Percentiles rank a stretch among this genome's conserved stretches.
Evolutionary conservation across 352 stramenopile genomes (phyloP).

Genomic region (Phytophthora megakarya): DNA sequence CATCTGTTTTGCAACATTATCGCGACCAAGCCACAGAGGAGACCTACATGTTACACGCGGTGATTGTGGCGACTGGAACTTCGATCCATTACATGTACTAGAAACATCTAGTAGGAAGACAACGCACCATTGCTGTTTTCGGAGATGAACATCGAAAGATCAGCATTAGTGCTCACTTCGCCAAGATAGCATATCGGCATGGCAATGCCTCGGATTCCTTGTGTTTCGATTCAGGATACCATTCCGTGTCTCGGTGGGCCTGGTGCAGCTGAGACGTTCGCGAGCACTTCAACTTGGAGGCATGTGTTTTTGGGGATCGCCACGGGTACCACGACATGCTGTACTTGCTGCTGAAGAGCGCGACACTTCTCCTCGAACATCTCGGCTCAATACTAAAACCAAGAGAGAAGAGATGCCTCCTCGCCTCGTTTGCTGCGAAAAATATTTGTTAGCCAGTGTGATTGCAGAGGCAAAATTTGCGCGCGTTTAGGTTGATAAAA

Average conservation of each 20-base stretch:
- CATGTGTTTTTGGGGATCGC: slow-evolving; percentile 17
- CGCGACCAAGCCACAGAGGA: no score
- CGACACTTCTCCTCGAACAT: slow-evolving; percentile 6
- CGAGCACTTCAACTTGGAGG: slow-evolving; percentile 12
- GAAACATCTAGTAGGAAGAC: no score
- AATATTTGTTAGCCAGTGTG: neutral
- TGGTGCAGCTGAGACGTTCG: neutral
- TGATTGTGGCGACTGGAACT: no score
- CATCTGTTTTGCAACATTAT: no score
- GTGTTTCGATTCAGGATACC: neutral
- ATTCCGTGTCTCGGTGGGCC: slow-evolving; percentile 10
- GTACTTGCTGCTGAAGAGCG: slow-evolving; percentile 3
- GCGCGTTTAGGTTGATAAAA: neutral
- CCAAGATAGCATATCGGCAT: no score
- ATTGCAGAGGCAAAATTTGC: slow-evolving; percentile 7
- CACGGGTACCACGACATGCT: neutral
- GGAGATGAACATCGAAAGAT: no score
- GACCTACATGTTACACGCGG: no score
- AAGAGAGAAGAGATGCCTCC: slow-evolving; percentile 6
- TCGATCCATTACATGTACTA: no score
- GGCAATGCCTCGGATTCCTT: neutral
- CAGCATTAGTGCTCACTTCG: no score
- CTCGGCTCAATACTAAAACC: neutral
- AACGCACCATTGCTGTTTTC: no score
- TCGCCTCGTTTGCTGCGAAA: slow-evolving; percentile 20